Percentiles rank a stretch among this genome's conserved stretches.
phyloP scores from a whole-genome alignment of 2,329 filamentous ascomycete species.

The Colletotrichum shisoi region DNA sequence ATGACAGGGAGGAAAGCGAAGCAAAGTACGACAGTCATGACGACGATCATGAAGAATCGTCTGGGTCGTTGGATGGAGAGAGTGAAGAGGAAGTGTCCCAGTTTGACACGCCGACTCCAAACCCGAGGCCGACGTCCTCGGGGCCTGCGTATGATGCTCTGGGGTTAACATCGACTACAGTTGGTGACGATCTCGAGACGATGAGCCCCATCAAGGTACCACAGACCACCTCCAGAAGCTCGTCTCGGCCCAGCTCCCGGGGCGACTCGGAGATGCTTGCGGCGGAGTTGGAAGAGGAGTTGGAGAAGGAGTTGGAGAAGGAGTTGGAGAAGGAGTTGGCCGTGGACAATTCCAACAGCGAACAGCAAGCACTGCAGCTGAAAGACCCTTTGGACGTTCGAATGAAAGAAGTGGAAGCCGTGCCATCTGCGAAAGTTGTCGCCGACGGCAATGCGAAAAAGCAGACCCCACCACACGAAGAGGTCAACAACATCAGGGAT shows the following conservation, averaged over 20 bases:
- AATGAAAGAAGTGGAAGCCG: not conserved
- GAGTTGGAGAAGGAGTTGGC: slow-evolving; percentile 29
- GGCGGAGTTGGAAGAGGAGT: slow-evolving; percentile 29
- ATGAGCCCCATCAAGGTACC: slow-evolving; percentile 36
- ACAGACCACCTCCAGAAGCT: not conserved
- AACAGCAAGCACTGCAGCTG: not conserved
- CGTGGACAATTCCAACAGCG: not conserved
- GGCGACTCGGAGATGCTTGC: slow-evolving; percentile 24
- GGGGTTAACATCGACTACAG: slow-evolving; percentile 13
- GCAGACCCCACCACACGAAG: not conserved
- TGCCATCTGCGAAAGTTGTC: not conserved
- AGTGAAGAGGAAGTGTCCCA: slow-evolving; percentile 24
- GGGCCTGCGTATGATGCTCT: not conserved
- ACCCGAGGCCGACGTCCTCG: slow-evolving; percentile 4
- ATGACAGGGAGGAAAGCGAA: slow-evolving; percentile 30
- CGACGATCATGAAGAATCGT: not conserved
- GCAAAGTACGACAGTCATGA: slow-evolving; percentile 8
- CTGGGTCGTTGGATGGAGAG: slow-evolving; percentile 1
- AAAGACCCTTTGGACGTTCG: not conserved
- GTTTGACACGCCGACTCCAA: slow-evolving; percentile 27
- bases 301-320: slow-evolving; percentile 30
- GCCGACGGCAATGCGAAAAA: not conserved
- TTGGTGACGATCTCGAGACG: slow-evolving; percentile 30
- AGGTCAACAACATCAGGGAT: not conserved
- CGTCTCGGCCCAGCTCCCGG: slow-evolving; percentile 14